A percentile compares a stretch with the other conserved stretches of the same genome.
Evolutionary conservation across 495 filamentous ascomycete species (phyloP).

Genomic region (Melanomma pulvis-pyrius): DNA sequence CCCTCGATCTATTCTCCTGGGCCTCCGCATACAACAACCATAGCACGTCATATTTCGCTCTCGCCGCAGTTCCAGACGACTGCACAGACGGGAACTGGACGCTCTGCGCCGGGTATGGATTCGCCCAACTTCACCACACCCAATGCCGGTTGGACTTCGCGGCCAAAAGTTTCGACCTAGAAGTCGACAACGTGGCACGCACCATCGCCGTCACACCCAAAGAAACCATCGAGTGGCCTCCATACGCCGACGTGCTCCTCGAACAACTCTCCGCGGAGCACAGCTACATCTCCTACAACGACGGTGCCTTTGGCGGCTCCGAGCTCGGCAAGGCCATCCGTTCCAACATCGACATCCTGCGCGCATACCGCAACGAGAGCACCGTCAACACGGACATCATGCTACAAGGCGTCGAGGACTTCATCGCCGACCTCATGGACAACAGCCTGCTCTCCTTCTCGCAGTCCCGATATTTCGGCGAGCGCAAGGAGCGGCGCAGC

Average conservation of each 20-base stretch:
- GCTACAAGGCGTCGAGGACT: not conserved
- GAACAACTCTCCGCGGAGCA: not conserved
- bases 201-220: not conserved
- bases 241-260: not conserved
- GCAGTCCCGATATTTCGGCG: not conserved
- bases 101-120: not conserved
- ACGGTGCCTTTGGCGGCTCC: conserved; percentile 9
- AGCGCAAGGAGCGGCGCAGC: not conserved
- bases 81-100: not conserved
- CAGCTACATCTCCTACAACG: not conserved
- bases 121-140: not conserved
- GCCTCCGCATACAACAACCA: not conserved
- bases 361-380: not conserved
- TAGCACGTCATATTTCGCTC: not conserved
- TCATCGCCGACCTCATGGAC: conserved; percentile 1
- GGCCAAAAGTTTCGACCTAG: not conserved
- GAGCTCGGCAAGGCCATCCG: not conserved
- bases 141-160: not conserved
- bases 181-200: not conserved
- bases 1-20: not conserved
- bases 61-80: not conserved
- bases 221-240: not conserved
- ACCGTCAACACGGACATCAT: not conserved
- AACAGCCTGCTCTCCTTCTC: not conserved
- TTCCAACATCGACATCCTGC: conserved; percentile 5